Evolutionary conservation across 1,284 basidiomycete species (phyloP), one percentile per base, ranked within the genome.

Genomic region (Volvariella volvacea): DNA sequence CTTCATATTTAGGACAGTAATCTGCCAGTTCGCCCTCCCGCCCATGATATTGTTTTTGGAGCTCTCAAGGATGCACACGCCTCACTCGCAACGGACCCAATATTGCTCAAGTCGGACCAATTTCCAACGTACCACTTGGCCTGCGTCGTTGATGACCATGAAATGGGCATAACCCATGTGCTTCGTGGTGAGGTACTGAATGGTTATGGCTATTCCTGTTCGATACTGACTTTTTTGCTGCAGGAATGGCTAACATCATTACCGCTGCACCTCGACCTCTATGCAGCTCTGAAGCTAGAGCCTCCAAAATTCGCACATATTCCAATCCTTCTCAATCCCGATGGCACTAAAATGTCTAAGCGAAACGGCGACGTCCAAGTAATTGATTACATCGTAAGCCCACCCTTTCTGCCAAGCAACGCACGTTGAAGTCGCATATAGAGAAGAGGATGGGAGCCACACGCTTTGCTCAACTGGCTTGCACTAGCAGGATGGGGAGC

Each of bases 71-170:
- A 93, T 57, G 78, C 83, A 0, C 84, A 87, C 53, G 73, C 77
- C 8, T 88, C 84, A 0, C 64, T 89, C 0, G 77, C 83, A 8
- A 96, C 94, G 22, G 95, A 99, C 60, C 92, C 93, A 9, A 80
- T 99, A 43, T 68, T 99, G 1, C 70, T 98, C 51, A 99, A 99
- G 64, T 85, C 87, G 0, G 94, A 99, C 60, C 72, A 80, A 0
- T 95, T 88, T 62, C 96, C 96, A 1, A 99, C 96, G 0, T 99
- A 99, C 59, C 96, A 99, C 53, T 78, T 99, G 1, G 95, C 96
- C 0, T 94, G 83, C 22, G 90, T 99, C 0, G 90, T 96, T 0
- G 96, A 99, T 52, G 96, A 99, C 64, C 81, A 92, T 55, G 80
- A 86, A 53, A 99, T 99, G 96, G 82, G 82, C 0, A 92, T 99